Conservation (phyloP, 208 protist species). For the Angomonas deanei region DNA sequence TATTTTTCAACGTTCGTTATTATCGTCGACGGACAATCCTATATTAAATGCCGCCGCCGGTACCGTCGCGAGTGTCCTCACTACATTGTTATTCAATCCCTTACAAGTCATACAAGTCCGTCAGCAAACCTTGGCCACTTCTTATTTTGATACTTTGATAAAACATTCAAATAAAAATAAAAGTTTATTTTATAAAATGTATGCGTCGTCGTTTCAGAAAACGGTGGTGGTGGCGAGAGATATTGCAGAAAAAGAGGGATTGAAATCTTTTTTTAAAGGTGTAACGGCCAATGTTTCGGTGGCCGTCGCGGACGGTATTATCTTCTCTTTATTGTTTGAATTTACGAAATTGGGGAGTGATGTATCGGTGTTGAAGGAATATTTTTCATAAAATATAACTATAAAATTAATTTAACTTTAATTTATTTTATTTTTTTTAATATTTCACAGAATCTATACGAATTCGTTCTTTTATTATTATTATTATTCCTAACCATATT, state of each 20-base stretch:
- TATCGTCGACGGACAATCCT: conserved; percentile 79
- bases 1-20: conserved; percentile 27
- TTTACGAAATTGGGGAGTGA: conserved; percentile 84
- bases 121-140: conserved; percentile 56
- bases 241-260: conserved; percentile 49
- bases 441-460: conserved; percentile 1
- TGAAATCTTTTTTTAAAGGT: conserved; percentile 78
- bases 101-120: conserved; percentile 77
- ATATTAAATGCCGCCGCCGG: conserved; percentile 63
- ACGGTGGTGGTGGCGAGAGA: conserved; percentile 34
- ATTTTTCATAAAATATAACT: conserved; percentile 11
- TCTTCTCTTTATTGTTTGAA: conserved; percentile 83
- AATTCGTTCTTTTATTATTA: conserved; percentile 3
- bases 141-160: conserved; percentile 10
- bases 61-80: conserved; percentile 54
- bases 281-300: conserved; percentile 60
- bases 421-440: conserved; percentile 5
- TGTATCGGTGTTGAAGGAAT: conserved; percentile 41
- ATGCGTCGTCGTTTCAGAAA: background rate
- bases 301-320: conserved; percentile 68
- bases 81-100: conserved; percentile 75
- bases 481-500: conserved; percentile 8
- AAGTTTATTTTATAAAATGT: background rate
- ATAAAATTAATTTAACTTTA: conserved; percentile 2
- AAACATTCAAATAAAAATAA: background rate